Conservation (phyloP, 257 asterid genomes). For the Linderniella brevidens region DNA sequence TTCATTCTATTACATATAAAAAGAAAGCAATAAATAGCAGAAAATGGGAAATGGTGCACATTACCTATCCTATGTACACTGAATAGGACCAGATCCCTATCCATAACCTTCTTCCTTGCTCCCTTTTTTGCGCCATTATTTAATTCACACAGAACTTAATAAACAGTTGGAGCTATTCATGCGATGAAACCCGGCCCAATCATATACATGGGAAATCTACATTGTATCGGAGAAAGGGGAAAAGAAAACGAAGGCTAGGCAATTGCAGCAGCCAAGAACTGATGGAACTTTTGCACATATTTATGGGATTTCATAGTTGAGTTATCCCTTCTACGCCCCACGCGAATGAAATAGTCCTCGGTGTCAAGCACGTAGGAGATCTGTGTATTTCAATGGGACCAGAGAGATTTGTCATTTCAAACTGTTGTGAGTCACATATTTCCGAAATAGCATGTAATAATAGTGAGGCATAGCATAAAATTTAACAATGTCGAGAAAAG, state of each 20-base stretch:
- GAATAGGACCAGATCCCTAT: no score
- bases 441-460: neutral
- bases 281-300: conserved; percentile 28
- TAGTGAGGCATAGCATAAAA: neutral
- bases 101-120: no score
- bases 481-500: neutral
- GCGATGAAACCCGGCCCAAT: no score
- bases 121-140: no score
- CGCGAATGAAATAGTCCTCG: conserved; percentile 3
- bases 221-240: neutral
- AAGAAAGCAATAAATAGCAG: no score
- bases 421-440: neutral
- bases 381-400: neutral
- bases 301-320: neutral
- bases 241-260: neutral
- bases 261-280: conserved; percentile 27
- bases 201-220: neutral
- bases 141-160: no score
- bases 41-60: no score
- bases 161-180: no score
- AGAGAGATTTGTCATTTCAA: neutral
- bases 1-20: no score
- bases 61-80: no score
- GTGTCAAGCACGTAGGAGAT: conserved; percentile 11
- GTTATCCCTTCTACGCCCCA: neutral